Evolutionary conservation across 805 yeast genomes (phyloP).

Genomic region (Cyberlindnera lachancei): DNA sequence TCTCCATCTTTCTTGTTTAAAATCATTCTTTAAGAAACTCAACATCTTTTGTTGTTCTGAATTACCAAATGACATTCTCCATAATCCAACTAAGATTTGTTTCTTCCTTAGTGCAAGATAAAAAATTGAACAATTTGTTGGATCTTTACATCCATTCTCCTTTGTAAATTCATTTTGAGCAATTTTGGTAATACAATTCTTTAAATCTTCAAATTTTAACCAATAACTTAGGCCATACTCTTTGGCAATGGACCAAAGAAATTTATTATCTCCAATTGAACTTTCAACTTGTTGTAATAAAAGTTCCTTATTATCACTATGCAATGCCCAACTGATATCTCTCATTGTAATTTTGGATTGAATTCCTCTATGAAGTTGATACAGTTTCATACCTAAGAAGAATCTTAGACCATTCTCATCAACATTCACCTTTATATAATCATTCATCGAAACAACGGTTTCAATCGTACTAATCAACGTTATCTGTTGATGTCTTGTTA

Average conservation of each 20-base stretch:
- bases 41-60: slow-evolving; percentile 80
- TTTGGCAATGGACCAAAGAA: slow-evolving; percentile 55
- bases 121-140: slow-evolving; percentile 63
- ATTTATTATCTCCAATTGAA: slow-evolving; percentile 29
- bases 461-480: slow-evolving; percentile 67
- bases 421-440: slow-evolving; percentile 26
- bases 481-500: slow-evolving; percentile 88
- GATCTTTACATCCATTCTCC: slow-evolving; percentile 53
- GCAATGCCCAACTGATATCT: slow-evolving; percentile 83
- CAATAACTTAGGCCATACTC: slow-evolving; percentile 67
- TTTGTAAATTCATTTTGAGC: slow-evolving; percentile 70
- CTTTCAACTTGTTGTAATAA: slow-evolving; percentile 43
- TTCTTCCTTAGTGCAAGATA: slow-evolving; percentile 76
- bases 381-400: slow-evolving; percentile 62
- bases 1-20: slow-evolving; percentile 68
- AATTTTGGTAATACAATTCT: slow-evolving; percentile 51
- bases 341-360: slow-evolving; percentile 61
- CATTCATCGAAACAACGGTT: slow-evolving; percentile 50
- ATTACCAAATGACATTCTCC: slow-evolving; percentile 73
- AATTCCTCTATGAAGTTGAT: slow-evolving; percentile 41
- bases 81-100: slow-evolving; percentile 66
- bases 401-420: slow-evolving; percentile 60
- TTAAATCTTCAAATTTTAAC: slow-evolving; percentile 42
- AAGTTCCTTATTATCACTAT: slow-evolving; percentile 69
- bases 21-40: slow-evolving; percentile 71